Base-by-base conservation (phyloP, 495 filamentous ascomycete species). In the Lichina pygmaea region DNA sequence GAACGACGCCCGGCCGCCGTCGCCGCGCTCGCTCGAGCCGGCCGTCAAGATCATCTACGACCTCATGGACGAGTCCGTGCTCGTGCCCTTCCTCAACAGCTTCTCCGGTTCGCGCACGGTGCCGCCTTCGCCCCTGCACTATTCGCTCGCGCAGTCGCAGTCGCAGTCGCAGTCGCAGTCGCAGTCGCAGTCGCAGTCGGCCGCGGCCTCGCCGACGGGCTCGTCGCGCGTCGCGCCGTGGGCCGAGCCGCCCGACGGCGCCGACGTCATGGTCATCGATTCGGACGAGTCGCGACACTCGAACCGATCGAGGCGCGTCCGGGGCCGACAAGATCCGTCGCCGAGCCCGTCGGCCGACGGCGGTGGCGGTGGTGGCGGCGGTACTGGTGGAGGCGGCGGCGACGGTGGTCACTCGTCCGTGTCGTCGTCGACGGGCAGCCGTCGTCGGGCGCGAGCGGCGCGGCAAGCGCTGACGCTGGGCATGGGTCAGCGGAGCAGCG, bases 41-140 rank as follows among this genome's bases (percentile, higher is more conserved):
- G 89, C 89, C n/a, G 82, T 89, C 13, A 69, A 74, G 47, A 86
- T 91, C 44, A 78, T 93, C 12, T 83, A 85, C 56, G 86, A 95
- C 48, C 62, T 99, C 48, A 95, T 99, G 83, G 86, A 94, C 54
- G 89, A 94, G 53, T 93, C 83, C 3, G 83, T 95, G 3, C 64
- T 89, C 33, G 75, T 81, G 0, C 78, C 82, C 0, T 91, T 89
- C 56, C 62, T 89, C 15, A 83, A 81, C 52, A 61, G 56, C 42
- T 48, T 56, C 11, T 58, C 46, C 7, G 17, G 15, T 16, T 34
- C 31, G 56, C 61, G 6, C 55, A 52, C 34, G 59, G 61, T 34
- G 48, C 49, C 2, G 51, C 44, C 9, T 59, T n/a, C 53, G 54
- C 24, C 46, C 41, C 54, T 43, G 13, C 50, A 52, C 41, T 46